A percentile compares a stretch with the other conserved stretches of the same genome.
Evolutionary conservation across 2,329 filamentous ascomycete species (phyloP).

Genomic region (Fusarium continuum): DNA sequence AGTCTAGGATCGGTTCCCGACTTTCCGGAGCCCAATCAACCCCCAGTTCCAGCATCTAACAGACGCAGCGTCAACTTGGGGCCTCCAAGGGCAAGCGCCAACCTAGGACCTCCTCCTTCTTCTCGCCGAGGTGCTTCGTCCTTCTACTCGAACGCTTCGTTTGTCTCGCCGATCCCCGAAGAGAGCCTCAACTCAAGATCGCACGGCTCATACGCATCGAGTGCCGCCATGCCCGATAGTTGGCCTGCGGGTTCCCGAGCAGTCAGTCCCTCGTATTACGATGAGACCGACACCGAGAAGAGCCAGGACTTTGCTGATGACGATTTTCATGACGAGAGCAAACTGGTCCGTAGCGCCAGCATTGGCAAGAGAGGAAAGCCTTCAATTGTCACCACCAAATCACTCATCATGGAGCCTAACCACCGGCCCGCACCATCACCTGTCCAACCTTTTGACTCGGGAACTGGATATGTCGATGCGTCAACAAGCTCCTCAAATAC

Average conservation of each 20-base stretch:
- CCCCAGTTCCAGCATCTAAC: constrained; percentile 42
- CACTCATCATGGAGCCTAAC: constrained; percentile 9
- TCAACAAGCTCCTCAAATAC: constrained; percentile 59
- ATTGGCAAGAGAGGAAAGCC: constrained; percentile 69
- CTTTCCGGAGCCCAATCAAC: constrained; percentile 57
- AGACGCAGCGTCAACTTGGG: constrained; percentile 61
- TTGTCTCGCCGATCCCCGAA: constrained; percentile 79
- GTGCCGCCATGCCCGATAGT: constrained; percentile 74
- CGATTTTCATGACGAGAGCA: constrained; percentile 64
- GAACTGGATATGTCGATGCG: constrained; percentile 58
- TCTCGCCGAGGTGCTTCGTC: constrained; percentile 69
- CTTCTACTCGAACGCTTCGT: constrained; percentile 72
- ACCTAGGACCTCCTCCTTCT: constrained; percentile 68
- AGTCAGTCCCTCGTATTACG: constrained; percentile 58
- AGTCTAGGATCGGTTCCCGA: constrained; percentile 68
- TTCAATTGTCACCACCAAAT: constrained; percentile 58
- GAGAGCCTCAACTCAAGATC: constrained; percentile 68
- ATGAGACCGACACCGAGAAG: constrained; percentile 60
- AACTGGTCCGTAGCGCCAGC: constrained; percentile 68
- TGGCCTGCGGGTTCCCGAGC: constrained; percentile 65
- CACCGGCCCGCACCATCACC: constrained; percentile 50
- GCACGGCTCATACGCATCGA: constrained; percentile 75
- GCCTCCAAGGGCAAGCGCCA: constrained; percentile 59
- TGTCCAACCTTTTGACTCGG: constrained; percentile 54
- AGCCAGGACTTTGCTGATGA: constrained; percentile 52